Conservation (phyloP, 306 rosid genomes). For the Herpetospermum pedunculosum region DNA sequence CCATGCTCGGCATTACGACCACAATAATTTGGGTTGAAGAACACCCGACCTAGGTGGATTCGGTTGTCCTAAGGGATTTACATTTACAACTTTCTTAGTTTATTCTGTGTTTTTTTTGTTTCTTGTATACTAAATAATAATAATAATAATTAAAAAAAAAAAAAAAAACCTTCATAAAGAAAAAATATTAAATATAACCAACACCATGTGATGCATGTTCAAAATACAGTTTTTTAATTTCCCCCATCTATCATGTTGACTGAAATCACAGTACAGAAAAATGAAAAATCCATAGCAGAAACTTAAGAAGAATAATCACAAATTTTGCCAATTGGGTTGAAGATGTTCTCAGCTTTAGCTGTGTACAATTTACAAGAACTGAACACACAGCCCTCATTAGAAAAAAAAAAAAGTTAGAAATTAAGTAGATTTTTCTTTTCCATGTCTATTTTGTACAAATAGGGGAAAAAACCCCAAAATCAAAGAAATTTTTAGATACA, state of each 20-base stretch:
- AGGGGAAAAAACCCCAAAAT: conserved; percentile 13
- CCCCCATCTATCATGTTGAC: neutral
- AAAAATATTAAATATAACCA: neutral
- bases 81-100: no score
- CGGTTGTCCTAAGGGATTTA: no score
- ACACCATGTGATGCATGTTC: neutral
- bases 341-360: conserved; percentile 4
- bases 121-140: no score
- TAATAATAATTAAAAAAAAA: no score
- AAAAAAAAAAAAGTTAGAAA: neutral
- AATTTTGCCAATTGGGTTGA: conserved; percentile 4
- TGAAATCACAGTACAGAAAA: neutral
- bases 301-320: neutral
- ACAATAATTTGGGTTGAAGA: no score
- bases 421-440: conserved; percentile 11
- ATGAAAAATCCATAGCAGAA: conserved; percentile 3
- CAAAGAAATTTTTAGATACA: conserved; percentile 19
- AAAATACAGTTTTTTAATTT: no score
- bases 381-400: conserved; percentile 18
- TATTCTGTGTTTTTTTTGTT: no score
- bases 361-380: conserved; percentile 7
- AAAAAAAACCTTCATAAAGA: no score
- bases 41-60: no score
- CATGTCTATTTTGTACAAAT: conserved; percentile 35
- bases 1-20: no score